These are phyloP conservation scores for Chlamydomonas asymmetrica DNA, from an alignment of 139 green algal genomes.

Conservation along the genomic window DNA sequence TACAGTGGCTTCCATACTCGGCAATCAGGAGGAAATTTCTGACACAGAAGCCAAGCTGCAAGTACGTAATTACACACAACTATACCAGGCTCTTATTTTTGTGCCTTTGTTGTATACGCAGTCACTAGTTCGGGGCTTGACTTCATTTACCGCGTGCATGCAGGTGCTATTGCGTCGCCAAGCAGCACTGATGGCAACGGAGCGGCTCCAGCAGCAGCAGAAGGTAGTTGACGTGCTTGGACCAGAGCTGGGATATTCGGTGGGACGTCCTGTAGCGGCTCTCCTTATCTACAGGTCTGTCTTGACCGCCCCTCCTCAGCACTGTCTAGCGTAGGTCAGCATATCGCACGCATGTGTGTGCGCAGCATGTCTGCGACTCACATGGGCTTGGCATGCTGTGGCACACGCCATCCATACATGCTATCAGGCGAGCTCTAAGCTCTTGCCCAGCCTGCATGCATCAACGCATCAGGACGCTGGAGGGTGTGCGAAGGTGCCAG, in stretches of 20 bases:
- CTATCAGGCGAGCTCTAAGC: not conserved
- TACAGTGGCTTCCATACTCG: not conserved
- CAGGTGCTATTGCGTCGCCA: constrained; percentile 21
- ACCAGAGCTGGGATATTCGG: constrained; percentile 19
- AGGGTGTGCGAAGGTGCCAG: too few relatives aligned
- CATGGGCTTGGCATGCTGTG: too few relatives aligned
- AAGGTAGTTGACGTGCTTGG: constrained; percentile 21
- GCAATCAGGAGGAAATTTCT: constrained; percentile 6
- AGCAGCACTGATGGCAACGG: constrained; percentile 1
- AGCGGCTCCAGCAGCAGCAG: constrained; percentile 28
- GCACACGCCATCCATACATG: constrained; percentile 1
- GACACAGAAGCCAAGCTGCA: constrained; percentile 18
- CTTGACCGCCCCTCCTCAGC: too few relatives aligned
- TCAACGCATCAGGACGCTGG: not conserved
- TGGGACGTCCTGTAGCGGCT: constrained; percentile 6
- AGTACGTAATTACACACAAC: too few relatives aligned
- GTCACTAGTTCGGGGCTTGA: too few relatives aligned
- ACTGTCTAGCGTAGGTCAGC: too few relatives aligned
- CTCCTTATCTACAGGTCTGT: constrained; percentile 30
- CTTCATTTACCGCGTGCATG: not conserved
- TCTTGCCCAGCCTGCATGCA: not conserved
- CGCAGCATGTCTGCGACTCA: too few relatives aligned
- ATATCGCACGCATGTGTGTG: too few relatives aligned
- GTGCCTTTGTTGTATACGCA: too few relatives aligned
- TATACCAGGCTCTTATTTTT: too few relatives aligned